These are phyloP conservation scores for Calocera cornea DNA, from an alignment of 768 basidiomycete genomes.

Conservation along the genomic window DNA sequence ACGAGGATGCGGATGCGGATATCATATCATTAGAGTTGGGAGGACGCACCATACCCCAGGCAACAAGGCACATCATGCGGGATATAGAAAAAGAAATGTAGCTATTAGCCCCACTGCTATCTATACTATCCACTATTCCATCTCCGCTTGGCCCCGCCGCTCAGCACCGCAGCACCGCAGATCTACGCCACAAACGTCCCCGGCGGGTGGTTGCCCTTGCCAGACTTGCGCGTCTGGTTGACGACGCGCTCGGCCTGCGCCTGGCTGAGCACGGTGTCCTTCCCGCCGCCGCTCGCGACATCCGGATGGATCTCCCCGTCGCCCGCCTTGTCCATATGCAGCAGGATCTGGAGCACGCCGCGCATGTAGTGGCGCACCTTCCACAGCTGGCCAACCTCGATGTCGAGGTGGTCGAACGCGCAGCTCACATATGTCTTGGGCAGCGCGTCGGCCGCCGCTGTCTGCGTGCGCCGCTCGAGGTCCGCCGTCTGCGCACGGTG, in stretches of 20 bases:
- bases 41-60: background rate
- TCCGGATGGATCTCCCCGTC: background rate
- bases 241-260: background rate
- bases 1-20: background rate
- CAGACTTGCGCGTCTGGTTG: too few species aligned
- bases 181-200: too few species aligned
- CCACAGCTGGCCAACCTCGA: slow-evolving; percentile 71
- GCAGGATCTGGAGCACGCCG: background rate
- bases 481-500: slow-evolving; percentile 5
- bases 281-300: background rate
- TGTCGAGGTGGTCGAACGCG: slow-evolving; percentile 66
- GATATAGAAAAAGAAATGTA: background rate
- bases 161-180: too few species aligned
- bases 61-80: too few species aligned
- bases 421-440: slow-evolving; percentile 44
- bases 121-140: background rate
- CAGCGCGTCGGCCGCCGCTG: slow-evolving; percentile 12
- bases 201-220: too few species aligned
- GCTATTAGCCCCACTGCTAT: background rate
- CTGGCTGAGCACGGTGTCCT: background rate
- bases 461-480: background rate
- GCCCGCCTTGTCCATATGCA: background rate
- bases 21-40: background rate
- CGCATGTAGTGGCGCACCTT: slow-evolving; percentile 62
- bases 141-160: too few species aligned